These are phyloP conservation scores for Dioszegia crocea DNA, from an alignment of 768 basidiomycete species.

Conservation along the genomic window DNA sequence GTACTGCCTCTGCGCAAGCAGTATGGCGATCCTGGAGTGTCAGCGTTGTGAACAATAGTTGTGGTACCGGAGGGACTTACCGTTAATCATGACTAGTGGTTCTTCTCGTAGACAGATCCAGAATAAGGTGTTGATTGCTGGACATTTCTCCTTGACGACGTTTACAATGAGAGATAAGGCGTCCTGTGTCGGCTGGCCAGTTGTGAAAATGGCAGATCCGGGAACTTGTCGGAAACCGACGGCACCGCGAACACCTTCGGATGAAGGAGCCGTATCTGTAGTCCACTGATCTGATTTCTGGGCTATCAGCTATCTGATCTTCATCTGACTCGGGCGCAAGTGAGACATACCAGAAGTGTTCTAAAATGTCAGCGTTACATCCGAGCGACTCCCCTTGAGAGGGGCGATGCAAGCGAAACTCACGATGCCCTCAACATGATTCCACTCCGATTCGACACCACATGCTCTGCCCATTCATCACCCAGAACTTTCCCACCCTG, in stretches of 20 bases:
- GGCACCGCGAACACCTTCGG: slow-evolving; percentile 72
- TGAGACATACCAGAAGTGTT: slow-evolving; percentile 4
- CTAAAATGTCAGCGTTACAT: slow-evolving; percentile 3
- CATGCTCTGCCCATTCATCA: slow-evolving; percentile 92
- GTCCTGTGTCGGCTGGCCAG: slow-evolving; percentile 85
- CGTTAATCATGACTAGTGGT: slow-evolving; percentile 63
- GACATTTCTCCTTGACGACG: slow-evolving; percentile 61
- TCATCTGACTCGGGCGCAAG: too few species aligned
- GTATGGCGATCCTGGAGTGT: slow-evolving; percentile 53
- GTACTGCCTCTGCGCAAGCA: slow-evolving; percentile 77
- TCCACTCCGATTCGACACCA: slow-evolving; percentile 87
- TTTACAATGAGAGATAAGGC: slow-evolving; percentile 76
- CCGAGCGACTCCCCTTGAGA: too few species aligned
- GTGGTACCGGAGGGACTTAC: slow-evolving; percentile 63
- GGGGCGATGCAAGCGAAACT: slow-evolving; percentile 28
- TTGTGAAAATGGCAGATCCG: slow-evolving; percentile 75
- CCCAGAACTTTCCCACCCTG: slow-evolving; percentile 77
- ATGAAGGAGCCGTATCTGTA: slow-evolving; percentile 45
- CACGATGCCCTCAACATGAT: slow-evolving; percentile 88
- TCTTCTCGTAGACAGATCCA: slow-evolving; percentile 90
- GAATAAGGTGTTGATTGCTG: slow-evolving; percentile 61
- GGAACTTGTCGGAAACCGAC: slow-evolving; percentile 88
- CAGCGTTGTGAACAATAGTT: too few species aligned
- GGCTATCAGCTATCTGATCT: neutral
- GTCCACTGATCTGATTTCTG: slow-evolving; percentile 93